Evolutionary conservation across 2,329 filamentous ascomycete genomes (phyloP).

Genomic region (Metarhizium sp.): DNA sequence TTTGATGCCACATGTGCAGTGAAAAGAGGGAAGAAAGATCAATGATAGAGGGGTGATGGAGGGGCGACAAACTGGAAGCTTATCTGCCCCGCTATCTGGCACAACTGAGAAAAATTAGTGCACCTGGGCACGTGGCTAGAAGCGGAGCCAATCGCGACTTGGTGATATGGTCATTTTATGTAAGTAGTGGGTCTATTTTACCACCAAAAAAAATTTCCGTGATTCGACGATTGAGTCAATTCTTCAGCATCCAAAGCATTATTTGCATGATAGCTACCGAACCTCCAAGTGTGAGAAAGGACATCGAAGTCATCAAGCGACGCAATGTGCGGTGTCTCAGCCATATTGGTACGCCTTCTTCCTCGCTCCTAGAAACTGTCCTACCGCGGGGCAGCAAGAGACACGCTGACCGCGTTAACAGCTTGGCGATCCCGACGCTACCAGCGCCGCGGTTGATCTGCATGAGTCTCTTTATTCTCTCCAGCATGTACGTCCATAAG

Average conservation of each 20-base stretch:
- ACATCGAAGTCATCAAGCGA: neutral
- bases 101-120: too few relatives aligned
- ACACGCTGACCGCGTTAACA: slow-evolving; percentile 6
- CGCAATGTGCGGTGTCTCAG: slow-evolving; percentile 6
- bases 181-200: neutral
- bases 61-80: too few relatives aligned
- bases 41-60: too few relatives aligned
- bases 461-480: slow-evolving; percentile 66
- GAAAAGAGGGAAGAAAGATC: too few relatives aligned
- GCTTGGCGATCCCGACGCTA: slow-evolving; percentile 24
- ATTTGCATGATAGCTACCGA: neutral
- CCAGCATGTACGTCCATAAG: slow-evolving; percentile 33
- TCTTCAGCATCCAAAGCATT: neutral
- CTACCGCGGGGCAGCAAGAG: neutral
- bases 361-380: neutral
- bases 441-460: slow-evolving; percentile 50
- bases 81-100: too few relatives aligned
- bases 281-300: neutral
- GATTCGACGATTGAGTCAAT: neutral
- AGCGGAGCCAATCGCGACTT: neutral
- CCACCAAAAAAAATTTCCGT: neutral
- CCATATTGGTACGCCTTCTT: slow-evolving; percentile 3
- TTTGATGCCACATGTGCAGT: too few relatives aligned
- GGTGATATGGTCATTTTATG: neutral
- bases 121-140: too few relatives aligned